Percentiles rank a stretch among this genome's conserved stretches.
Conservation (phyloP, 2,329 filamentous ascomycete species). For the Ascochyta viciae-villosae region DNA sequence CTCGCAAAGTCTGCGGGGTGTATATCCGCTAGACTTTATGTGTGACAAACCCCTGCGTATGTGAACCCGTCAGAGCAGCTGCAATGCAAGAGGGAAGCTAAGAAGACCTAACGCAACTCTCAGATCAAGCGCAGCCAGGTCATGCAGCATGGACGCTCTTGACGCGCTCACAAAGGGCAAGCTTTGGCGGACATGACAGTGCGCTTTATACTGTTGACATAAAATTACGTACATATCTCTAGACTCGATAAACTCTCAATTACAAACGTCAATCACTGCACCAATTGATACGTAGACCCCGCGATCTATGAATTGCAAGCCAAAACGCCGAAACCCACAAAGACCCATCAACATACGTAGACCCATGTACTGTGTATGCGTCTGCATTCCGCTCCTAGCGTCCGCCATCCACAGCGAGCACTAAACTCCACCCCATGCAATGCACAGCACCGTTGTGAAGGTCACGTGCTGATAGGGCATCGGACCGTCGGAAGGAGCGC, state of each 20-base stretch:
- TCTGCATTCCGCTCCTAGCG: conserved; percentile 7
- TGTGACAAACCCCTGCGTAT: background rate
- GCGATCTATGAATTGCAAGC: background rate
- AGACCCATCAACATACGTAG: background rate
- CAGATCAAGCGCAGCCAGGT: background rate
- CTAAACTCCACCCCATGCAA: conserved; percentile 7
- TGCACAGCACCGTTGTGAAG: background rate
- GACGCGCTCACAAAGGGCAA: background rate
- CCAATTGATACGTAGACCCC: background rate
- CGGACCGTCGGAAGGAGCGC: background rate
- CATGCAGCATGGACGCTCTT: conserved; percentile 2
- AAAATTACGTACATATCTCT: background rate
- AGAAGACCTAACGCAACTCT: background rate
- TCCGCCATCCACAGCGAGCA: background rate
- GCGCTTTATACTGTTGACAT: background rate
- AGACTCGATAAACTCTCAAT: background rate
- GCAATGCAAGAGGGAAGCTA: background rate
- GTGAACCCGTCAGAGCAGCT: background rate
- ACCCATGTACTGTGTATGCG: background rate
- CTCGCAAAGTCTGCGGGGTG: background rate
- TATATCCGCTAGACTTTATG: background rate
- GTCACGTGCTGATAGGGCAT: background rate
- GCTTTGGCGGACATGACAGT: conserved; percentile 1
- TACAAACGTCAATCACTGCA: background rate
- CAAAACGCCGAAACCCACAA: background rate